A percentile compares a stretch with the other conserved stretches of the same genome.
phyloP scores from a whole-genome alignment of 2,329 filamentous ascomycete genomes.

The Juglanconis oblonga region DNA sequence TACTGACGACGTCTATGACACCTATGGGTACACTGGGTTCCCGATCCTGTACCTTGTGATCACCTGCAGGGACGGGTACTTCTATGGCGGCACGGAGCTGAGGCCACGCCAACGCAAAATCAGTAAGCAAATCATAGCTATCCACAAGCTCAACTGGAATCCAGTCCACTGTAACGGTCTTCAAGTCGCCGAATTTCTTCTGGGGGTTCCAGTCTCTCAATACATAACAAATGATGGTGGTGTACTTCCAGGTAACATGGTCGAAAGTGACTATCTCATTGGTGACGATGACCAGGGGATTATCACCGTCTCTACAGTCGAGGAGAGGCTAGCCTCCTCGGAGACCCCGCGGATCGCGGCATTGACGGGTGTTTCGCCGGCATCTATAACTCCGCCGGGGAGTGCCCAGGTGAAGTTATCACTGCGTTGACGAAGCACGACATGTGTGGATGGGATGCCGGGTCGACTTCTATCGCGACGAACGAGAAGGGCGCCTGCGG shows the following conservation, averaged over 20 bases:
- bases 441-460: background rate
- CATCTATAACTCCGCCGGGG: slow-evolving; percentile 3
- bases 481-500: slow-evolving; percentile 1
- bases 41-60: no score
- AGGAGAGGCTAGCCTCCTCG: slow-evolving; percentile 1
- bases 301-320: background rate
- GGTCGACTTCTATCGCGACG: background rate
- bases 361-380: background rate
- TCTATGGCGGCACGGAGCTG: background rate
- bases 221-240: background rate
- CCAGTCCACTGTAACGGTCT: slow-evolving; percentile 5
- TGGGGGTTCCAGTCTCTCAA: background rate
- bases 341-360: background rate
- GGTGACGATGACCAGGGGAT: background rate
- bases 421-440: background rate
- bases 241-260: slow-evolving; percentile 6
- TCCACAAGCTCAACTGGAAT: background rate
- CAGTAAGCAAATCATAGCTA: background rate
- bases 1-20: no score
- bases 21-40: no score
- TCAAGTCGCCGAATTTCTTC: background rate
- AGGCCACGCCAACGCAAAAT: slow-evolving; percentile 3
- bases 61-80: background rate
- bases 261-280: background rate
- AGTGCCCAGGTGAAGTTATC: background rate